Conservation (phyloP, 495 filamentous ascomycete genomes). For the Penicillium coprophilum region DNA sequence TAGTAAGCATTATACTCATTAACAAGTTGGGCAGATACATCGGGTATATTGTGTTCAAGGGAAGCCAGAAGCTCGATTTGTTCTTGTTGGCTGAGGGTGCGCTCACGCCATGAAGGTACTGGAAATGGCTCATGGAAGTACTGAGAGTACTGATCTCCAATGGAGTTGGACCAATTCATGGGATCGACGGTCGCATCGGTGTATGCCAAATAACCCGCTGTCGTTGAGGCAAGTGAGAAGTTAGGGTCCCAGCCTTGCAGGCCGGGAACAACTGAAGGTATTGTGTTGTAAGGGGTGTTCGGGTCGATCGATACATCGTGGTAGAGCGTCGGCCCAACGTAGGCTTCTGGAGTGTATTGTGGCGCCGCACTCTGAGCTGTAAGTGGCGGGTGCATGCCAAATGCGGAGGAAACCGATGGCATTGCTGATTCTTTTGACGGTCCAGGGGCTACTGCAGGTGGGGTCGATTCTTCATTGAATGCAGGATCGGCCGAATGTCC, state of each 20-base stretch:
- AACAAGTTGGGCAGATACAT: slow-evolving; percentile 49
- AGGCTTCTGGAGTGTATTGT: slow-evolving; percentile 27
- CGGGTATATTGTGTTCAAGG: slow-evolving; percentile 60
- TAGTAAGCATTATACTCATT: slow-evolving; percentile 62
- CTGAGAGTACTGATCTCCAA: slow-evolving; percentile 52
- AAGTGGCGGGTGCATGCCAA: slow-evolving; percentile 21
- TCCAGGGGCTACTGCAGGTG: slow-evolving; percentile 21
- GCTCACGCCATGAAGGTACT: slow-evolving; percentile 49
- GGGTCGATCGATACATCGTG: slow-evolving; percentile 40
- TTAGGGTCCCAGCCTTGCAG: slow-evolving; percentile 50
- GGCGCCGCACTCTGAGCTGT: slow-evolving; percentile 14
- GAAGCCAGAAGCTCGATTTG: slow-evolving; percentile 69
- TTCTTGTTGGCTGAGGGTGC: slow-evolving; percentile 68
- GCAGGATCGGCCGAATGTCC: slow-evolving; percentile 41
- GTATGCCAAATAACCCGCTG: slow-evolving; percentile 40
- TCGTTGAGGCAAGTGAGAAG: slow-evolving; percentile 46
- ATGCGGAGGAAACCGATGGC: slow-evolving; percentile 20
- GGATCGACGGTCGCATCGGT: slow-evolving; percentile 40
- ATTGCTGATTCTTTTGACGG: slow-evolving; percentile 22
- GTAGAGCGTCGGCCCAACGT: slow-evolving; percentile 26
- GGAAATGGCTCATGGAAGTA: slow-evolving; percentile 50
- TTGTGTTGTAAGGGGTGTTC: slow-evolving; percentile 44
- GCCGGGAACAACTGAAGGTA: slow-evolving; percentile 47
- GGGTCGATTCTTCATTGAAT: slow-evolving; percentile 27
- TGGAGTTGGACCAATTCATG: slow-evolving; percentile 42